Base-by-base conservation (phyloP, 768 basidiomycete genomes). In the Cystofilobasidium capitatum region DNA sequence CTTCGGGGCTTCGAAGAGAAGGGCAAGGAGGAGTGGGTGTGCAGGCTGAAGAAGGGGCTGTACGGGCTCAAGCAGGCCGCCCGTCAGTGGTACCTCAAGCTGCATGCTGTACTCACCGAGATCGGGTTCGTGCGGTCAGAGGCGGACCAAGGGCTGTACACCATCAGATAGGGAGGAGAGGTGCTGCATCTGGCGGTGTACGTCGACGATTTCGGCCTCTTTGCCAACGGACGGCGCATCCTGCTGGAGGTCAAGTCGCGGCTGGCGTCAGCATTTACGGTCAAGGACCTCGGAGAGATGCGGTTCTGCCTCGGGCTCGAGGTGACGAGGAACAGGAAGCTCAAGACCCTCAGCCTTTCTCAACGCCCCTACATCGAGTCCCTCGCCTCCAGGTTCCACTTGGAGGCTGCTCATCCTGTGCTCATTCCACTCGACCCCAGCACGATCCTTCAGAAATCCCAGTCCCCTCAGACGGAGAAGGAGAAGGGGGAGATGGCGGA, bases 11-110 rank as follows among this genome's bases (percentile, higher is more conserved):
- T 58, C 57, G 57, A 58, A 22, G 57, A 33, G 29, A 20, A 20
- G 36, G 57, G 36, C 29, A 58, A 58, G 57, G 57, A 58, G 22
- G 57, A 58, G 17, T 58, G 57, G 57, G 57, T 58, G 22, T 58
- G 57, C 36, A 47, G 39, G 12, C 67, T 69, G 31, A 24, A 63
- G 39, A 63, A 64, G 51, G 60, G 62, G n/a, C 67, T 69, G 42
- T 69, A 69, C 40, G 67, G 67, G 17, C 42, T 69, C n/a, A 69
- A 69, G 54, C 67, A 62, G 42, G 60, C 67, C 6, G 67, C 62
- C 26, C 10, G 67, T 3, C 64, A 64, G n/a, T 69, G 67, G 67
- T 69, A 60, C 42, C 42, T 59, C 31, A 31, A 57, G 55, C 51
- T 58, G 35, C 16, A 42, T 17, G 39, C 36, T 9, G 33, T 51